Evolutionary conservation across 2,329 filamentous ascomycete genomes (phyloP), one percentile per base, ranked within the genome.

Genomic region (Penicillium paneum): DNA sequence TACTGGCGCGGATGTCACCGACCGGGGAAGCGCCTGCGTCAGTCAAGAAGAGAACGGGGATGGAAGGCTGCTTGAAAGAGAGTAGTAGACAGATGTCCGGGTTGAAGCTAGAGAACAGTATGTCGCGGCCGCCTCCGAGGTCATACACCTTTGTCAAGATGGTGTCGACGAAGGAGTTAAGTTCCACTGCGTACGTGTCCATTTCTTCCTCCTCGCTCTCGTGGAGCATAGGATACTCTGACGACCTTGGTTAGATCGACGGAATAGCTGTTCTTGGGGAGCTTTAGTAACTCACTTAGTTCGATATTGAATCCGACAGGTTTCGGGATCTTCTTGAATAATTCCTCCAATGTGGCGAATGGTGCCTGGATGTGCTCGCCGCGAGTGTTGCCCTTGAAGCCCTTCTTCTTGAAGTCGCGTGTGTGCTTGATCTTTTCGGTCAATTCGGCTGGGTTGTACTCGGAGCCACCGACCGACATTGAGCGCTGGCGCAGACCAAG

Each of bases 21-120:
- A 96, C 91, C 0, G 84, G 80, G 17, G 77, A 82, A n/a, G 85
- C 86, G 0, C 93, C 94, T 0, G 91, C 90, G 66, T 99, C 94
- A 0, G 89, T 95, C 38, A 99, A 81, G 77, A 99, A 99, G 58
- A 99, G 79, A 56, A 99, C 91, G 0, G 94, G 95, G 52, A 97
- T 97, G 41, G 89, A 95, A 1, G 93, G 93, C 76, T 99, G 94
- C 78, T 99, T 99, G 81, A 96, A 96, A 52, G 89, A 94, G 38
- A 97, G 79, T 61, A 96, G 85, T 13, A 99, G 82, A 71, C 94
- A 99, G 42, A 99, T 91, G 67, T 99, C 94, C 0, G 94, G 94
- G 74, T 97, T 96, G 78, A 99, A 99, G 46, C 89, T 94, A 60
- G 90, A 96, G 76, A 99, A 97, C 62, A 99, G 91, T 72, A 99